A percentile compares a stretch with the other conserved stretches of the same genome.
Evolutionary conservation across 2,329 filamentous ascomycete genomes (phyloP).

Genomic region (Alternaria conjuncta): DNA sequence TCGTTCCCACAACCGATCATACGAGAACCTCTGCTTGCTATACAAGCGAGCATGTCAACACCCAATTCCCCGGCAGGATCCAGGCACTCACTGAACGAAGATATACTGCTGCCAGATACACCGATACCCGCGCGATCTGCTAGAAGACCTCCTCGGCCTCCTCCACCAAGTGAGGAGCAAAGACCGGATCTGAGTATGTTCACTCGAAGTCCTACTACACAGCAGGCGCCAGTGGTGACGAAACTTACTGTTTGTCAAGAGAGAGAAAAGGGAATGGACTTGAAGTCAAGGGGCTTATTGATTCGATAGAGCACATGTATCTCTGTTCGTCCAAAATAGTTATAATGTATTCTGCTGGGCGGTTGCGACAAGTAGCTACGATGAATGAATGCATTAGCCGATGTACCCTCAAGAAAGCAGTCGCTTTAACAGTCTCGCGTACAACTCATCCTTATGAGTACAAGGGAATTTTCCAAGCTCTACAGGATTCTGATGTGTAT

Average conservation of each 20-base stretch:
- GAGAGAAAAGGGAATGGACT: not conserved
- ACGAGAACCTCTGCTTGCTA: slow-evolving; percentile 18
- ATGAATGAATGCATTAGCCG: not conserved
- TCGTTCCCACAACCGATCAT: slow-evolving; percentile 10
- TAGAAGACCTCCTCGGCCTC: slow-evolving; percentile 24
- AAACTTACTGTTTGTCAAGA: not conserved
- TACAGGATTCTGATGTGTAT: not conserved
- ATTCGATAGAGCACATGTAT: not conserved
- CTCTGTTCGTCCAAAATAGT: not conserved
- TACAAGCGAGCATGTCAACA: slow-evolving; percentile 27
- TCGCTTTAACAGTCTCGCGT: not conserved
- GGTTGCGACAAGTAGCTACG: not conserved
- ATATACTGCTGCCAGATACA: slow-evolving; percentile 21
- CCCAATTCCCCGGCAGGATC: slow-evolving; percentile 7
- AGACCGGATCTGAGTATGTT: slow-evolving; percentile 33
- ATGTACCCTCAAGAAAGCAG: not conserved
- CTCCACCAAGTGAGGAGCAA: slow-evolving; percentile 26
- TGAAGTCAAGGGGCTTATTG: not conserved
- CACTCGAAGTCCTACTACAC: slow-evolving; percentile 7
- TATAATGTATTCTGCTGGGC: not conserved
- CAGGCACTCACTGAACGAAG: not conserved
- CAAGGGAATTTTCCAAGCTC: not conserved
- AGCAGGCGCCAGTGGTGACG: slow-evolving; percentile 14
- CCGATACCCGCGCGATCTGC: slow-evolving; percentile 8
- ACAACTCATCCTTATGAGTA: not conserved